Percentiles rank a stretch among this genome's conserved stretches.
Conservation (phyloP, 345 rosid genomes). For the Moringa oleifera region DNA sequence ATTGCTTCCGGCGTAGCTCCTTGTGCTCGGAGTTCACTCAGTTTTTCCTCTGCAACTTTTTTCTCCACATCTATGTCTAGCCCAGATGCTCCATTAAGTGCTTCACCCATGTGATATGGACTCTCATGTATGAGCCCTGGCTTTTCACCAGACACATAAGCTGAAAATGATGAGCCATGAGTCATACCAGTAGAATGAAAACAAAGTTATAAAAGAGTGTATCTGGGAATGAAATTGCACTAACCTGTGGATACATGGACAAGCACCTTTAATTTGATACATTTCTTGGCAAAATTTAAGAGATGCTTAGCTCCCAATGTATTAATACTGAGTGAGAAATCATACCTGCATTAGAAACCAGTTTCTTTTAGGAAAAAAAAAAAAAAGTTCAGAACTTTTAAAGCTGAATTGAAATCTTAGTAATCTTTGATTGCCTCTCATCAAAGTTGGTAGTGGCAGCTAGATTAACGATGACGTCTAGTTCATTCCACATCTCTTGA, state of each 20-base stretch:
- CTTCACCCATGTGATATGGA: conserved; percentile 27
- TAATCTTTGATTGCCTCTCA: conserved; percentile 12
- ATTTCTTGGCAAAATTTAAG: conserved; percentile 28
- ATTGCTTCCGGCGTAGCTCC: conserved; percentile 19
- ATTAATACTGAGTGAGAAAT: conserved; percentile 27
- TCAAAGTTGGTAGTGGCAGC: conserved; percentile 32
- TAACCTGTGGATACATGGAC: conserved; percentile 37
- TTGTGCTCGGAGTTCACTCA: conserved; percentile 22
- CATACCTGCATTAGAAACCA: conserved; percentile 15
- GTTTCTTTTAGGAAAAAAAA: neutral
- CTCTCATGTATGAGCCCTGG: conserved; percentile 21
- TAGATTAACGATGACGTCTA: conserved; percentile 23
- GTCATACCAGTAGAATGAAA: neutral
- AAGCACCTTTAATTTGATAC: conserved; percentile 23
- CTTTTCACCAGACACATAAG: conserved; percentile 25
- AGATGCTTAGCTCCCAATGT: conserved; percentile 29
- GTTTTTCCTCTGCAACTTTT: too few species aligned
- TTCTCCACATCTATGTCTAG: conserved; percentile 23
- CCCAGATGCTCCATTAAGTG: conserved; percentile 12
- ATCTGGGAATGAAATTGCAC: neutral
- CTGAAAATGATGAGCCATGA: conserved; percentile 11
- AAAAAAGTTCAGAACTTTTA: neutral
- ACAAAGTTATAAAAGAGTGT: neutral
- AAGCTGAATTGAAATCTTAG: neutral
- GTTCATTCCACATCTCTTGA: conserved; percentile 21